Base-by-base conservation (phyloP, 2,329 filamentous ascomycete genomes). In the Nothomitra cinnamomea region DNA sequence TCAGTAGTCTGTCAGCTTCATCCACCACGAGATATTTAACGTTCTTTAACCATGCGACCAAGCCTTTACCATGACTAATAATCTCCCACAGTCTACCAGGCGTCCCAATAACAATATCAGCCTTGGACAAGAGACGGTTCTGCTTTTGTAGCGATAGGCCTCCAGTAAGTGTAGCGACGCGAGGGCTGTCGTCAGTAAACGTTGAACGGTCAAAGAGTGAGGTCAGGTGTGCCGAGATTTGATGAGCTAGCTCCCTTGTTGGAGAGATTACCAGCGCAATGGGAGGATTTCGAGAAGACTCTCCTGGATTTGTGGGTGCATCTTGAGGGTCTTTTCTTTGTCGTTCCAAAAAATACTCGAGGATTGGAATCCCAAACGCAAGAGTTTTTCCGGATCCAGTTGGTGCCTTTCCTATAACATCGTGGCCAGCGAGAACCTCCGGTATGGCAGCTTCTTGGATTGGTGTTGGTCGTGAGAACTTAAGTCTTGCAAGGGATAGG, bases 381-480 rank as follows among this genome's bases (percentile, higher is more conserved):
- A 98, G 72, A 0, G 92, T 98, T 69, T 98, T 98, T 60, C 92
- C 92, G 13, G 92, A 96, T 59, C 92, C 92, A 0, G 92, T 98
- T 10, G 90, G 84, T 1, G 92, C 92, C 69, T 98, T 98, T 42
- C 92, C 92, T 58, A 98, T 85, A 15, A 96, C 83, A 66, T 98
- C 90, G 64, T 86, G 85, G 0, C 90, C 90, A 4, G 79, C 78
- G 19, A 90, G 65, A 47, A 95, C 85, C 53, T 85, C 77, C 0
- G 92, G 89, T 60, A 98, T 94, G 1, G 86, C 74, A 35, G 79
- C 74, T 19, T 74, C 69, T 65, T 98, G 92, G 55, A 98, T 95
- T 0, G 77, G 69, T 0, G 89, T 95, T 0, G 92, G 92, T 55
- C 79, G 81, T 3, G 76, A 64, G 64, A 96, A 96, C 55, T 83